These are phyloP conservation scores for Blastocystis sp. DNA, from an alignment of 352 stramenopile species.

Conservation along the genomic window DNA sequence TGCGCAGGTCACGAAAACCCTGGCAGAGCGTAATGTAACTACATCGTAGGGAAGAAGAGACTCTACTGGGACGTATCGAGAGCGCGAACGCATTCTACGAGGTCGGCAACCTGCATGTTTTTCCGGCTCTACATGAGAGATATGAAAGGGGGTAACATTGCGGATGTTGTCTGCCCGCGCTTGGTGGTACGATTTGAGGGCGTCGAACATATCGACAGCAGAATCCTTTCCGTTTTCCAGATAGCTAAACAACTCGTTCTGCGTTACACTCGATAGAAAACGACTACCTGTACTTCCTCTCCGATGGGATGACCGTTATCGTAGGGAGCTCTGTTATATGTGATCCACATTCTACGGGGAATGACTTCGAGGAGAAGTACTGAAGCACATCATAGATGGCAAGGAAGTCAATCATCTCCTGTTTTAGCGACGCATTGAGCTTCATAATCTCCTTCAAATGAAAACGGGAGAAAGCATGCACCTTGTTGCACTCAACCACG, in stretches of 20 bases:
- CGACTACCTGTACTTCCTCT: not conserved
- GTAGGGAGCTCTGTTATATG: conserved; percentile 9
- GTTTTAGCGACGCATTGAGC: conserved; percentile 8
- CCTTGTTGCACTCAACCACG: not conserved
- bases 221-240: conserved; percentile 34
- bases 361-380: not conserved
- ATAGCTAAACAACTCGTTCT: conserved; percentile 21
- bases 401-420: conserved; percentile 24
- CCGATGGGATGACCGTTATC: conserved; percentile 35
- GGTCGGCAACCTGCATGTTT: conserved; percentile 21
- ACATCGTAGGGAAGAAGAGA: not conserved
- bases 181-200: not conserved
- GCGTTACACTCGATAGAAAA: not conserved
- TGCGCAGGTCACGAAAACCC: conserved; percentile 27
- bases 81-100: not conserved
- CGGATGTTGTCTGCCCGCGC: not conserved
- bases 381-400: conserved; percentile 37
- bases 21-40: conserved; percentile 44
- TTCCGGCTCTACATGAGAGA: conserved; percentile 27
- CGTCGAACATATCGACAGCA: conserved; percentile 16
- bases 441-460: conserved; percentile 4
- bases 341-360: conserved; percentile 26
- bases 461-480: not conserved
- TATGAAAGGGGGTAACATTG: too few relatives aligned
- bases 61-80: conserved; percentile 13